Evolutionary conservation across 768 basidiomycete genomes (phyloP), one percentile per base, ranked within the genome.

Genomic region (Auriscalpium orientale): DNA sequence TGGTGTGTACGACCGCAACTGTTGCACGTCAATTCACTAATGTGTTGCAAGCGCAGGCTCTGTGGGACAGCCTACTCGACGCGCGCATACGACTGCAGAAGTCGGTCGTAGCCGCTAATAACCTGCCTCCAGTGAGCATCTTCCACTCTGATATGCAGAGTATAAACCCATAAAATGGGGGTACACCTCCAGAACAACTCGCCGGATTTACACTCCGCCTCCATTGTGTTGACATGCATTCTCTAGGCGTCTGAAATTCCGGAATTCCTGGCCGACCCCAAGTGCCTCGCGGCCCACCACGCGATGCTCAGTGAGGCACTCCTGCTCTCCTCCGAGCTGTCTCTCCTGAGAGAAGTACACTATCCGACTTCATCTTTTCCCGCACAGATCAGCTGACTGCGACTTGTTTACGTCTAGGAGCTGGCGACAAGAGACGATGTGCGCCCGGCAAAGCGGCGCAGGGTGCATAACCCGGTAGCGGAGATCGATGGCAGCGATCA

Each of bases 61-160:
- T 94, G 37, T 97, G 92, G 89, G 92, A 98, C 68, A 76, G 79
- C 5, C 75, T 98, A 38, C 77, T 98, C 33, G 91, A 97, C 66
- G 82, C 89, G n/a, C 83, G 95, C 37, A 98, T 98, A 67, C 85
- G 85, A 22, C 70, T 97, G 46, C 95, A 98, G 71, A 98, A 94
- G 72, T 80, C 85, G 21, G 75, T 84, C 46, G 64, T 74, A 1
- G 74, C 84, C 11, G 76, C 84, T 7, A 89, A 91, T 64, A 72
- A 73, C 49, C 75, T 97, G 7, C 86, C 89, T 36, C 65, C 61
- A 36, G 91, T 86, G 65, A 62, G 84, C 71, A 38, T 44, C 36
- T 52, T 55, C 59, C 55, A 58, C 34, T 35, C 53, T 28, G 38
- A 47, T 54, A 43, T 18, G 28, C 38, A 45, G 44, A 33, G 35